A percentile compares a stretch with the other conserved stretches of the same genome.
phyloP scores from a whole-genome alignment of 176 grass and related monocot species.

The Aegilops longissima region DNA sequence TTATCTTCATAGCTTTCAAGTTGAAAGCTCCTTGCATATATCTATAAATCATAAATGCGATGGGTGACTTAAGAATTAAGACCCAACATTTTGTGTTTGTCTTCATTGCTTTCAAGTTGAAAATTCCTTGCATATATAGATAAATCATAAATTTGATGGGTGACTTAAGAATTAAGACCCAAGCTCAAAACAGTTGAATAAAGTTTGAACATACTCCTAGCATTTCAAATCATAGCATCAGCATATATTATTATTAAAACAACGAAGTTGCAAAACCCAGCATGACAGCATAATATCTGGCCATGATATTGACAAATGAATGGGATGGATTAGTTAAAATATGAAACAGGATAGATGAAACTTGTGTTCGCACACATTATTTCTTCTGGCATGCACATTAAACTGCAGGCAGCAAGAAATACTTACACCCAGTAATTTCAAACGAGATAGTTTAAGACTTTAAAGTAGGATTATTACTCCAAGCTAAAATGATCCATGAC shows the following conservation, averaged over 20 bases:
- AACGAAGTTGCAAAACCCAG: background rate
- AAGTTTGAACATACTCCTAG: background rate
- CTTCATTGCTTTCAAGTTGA: conserved; percentile 1
- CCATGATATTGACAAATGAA: conserved; percentile 2
- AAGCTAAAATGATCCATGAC: background rate
- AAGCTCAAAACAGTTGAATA: conserved; percentile 12
- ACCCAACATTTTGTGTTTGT: background rate
- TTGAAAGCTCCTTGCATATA: background rate
- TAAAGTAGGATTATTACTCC: background rate
- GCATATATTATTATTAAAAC: background rate
- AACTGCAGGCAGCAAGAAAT: background rate
- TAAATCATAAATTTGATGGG: background rate
- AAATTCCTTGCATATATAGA: background rate
- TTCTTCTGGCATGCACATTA: conserved; percentile 18
- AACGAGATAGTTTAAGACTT: background rate
- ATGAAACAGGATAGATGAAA: conserved; percentile 1
- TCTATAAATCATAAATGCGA: background rate
- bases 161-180: conserved; percentile 14
- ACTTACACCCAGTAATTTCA: background rate
- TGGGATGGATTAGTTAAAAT: background rate
- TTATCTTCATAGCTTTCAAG: background rate
- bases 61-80: background rate
- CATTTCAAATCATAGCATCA: conserved; percentile 13
- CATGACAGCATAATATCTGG: background rate
- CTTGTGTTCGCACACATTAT: conserved; percentile 5